Evolutionary conservation across 2,329 filamentous ascomycete genomes (phyloP), one percentile per base, ranked within the genome.

Genomic region (Pyricularia grisea): DNA sequence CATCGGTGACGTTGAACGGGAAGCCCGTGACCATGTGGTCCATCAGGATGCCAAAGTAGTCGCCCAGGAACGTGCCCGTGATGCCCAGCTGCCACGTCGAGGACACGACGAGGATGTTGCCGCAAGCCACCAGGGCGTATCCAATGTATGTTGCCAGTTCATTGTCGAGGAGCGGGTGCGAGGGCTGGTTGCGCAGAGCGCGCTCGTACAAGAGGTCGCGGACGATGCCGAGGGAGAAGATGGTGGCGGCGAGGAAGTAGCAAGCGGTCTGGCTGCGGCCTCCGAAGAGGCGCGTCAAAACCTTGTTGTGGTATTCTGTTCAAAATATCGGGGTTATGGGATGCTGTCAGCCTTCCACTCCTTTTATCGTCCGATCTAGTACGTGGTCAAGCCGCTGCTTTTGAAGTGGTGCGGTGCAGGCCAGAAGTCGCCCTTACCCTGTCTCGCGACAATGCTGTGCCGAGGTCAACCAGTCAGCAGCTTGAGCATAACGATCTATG

Each of bases 31-130:
- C 94, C 75, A 94, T 94, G 73, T 90, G 83, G 77, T 98, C 94
- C 93, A 97, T 97, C 73, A 99, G 85, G 78, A 98, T 97, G 74
- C 95, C 95, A 78, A 98, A 99, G 84, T 99, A 99, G 83, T 99
- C 95, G 74, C 95, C 95, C 50, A 99, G 84, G 78, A 97, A 99
- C 55, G 95, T 99, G 72, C 95, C 95, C 0, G 93, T 97, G 75
- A 99, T 88, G 70, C 95, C 95, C 60, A 99, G 88, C 42, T 90
- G 91, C 88, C 89, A 97, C 81, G 97, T 98, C 71, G 92, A 95
- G 42, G 90, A 90, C 67, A 98, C 75, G 67, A 99, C 95, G 50
- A 99, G 88, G 67, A 91, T 80, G 79, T 97, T 97, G 70, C 95
- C 95, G 55, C 82, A 77, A 31, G 85, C 84, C 74, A 98, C 86